A percentile compares a stretch with the other conserved stretches of the same genome.
phyloP scores from a whole-genome alignment of 2,329 filamentous ascomycete species.

The Exophiala bonariae region DNA sequence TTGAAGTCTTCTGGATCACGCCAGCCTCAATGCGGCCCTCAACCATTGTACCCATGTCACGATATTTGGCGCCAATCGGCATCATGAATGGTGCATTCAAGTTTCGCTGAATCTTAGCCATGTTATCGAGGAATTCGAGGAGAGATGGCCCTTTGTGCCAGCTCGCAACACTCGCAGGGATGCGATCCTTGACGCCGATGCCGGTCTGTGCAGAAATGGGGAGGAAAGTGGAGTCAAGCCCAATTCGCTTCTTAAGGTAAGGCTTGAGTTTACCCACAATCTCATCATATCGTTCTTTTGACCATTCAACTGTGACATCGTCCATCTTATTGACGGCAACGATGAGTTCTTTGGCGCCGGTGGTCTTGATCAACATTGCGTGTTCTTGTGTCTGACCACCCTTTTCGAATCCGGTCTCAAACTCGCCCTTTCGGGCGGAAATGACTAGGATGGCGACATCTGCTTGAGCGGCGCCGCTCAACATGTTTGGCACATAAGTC shows the following conservation, averaged over 20 bases:
- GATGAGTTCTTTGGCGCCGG: constrained; percentile 94
- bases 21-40: constrained; percentile 97
- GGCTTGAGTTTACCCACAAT: constrained; percentile 83
- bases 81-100: constrained; percentile 99
- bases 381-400: constrained; percentile 95
- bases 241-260: constrained; percentile 70
- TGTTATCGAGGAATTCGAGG: constrained; percentile 91
- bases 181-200: constrained; percentile 82
- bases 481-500: constrained; percentile 98
- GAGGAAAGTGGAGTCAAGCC: constrained; percentile 90
- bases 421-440: constrained; percentile 94
- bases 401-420: constrained; percentile 96
- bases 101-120: constrained; percentile 92
- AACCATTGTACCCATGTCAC: constrained; percentile 94
- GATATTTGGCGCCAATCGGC: constrained; percentile 93
- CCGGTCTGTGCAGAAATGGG: constrained; percentile 89
- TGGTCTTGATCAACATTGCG: constrained; percentile 95
- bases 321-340: constrained; percentile 99
- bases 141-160: constrained; percentile 91
- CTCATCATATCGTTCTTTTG: constrained; percentile 86
- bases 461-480: constrained; percentile 88
- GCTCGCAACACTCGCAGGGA: constrained; percentile 71
- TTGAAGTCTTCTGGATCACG: constrained; percentile 86
- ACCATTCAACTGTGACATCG: constrained; percentile 94
- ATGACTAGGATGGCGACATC: constrained; percentile 96